Evolutionary conservation across 2,329 filamentous ascomycete species (phyloP), one percentile per base, ranked within the genome.

Genomic region (Ambrosiella cleistominuta): DNA sequence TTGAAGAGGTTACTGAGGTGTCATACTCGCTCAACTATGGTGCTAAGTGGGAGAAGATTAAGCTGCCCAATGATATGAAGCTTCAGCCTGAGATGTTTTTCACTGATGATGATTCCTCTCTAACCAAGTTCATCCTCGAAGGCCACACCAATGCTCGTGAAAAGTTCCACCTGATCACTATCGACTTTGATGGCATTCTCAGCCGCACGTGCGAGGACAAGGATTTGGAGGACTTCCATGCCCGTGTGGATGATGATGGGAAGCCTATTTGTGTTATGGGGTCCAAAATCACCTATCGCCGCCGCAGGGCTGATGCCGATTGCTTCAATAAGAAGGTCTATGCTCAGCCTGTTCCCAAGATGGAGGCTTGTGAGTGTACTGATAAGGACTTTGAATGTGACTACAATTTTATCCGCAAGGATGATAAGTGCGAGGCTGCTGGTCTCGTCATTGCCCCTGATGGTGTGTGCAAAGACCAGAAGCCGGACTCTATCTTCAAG

Each of bases 331-430:
- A 87, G 64, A 77, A 86, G 61, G 81, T 91, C 57, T 96, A 95
- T 72, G 82, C 88, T 66, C 86, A 93, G 62, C 82, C 86, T 0
- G 70, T 79, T 39, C 80, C 85, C 1, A 74, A 83, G 61, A 84
- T 79, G 36, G 80, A 88, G 64, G 70, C 81, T 52, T 98, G 93
- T 73, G 81, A 87, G 45, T 98, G 93, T 70, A 82, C 83, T 0
- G 80, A 85, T 59, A 74, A 76, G 39, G 94, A 98, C 68, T 98
- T 95, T 68, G 93, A 98, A 71, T 98, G 93, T 68, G 91, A 97
- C 67, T 95, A 86, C 75, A 94, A 95, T 69, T 97, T 95, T 67
- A 73, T 82, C 60, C 79, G 80, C 64, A 81, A 91, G 62, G 76
- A 79, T 56, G 79, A 78, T 54, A 76, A 83, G 62, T 97, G 93